These are phyloP conservation scores for Myriosclerotinia scirpicola DNA, from an alignment of 2,329 filamentous ascomycete species.

Conservation along the genomic window DNA sequence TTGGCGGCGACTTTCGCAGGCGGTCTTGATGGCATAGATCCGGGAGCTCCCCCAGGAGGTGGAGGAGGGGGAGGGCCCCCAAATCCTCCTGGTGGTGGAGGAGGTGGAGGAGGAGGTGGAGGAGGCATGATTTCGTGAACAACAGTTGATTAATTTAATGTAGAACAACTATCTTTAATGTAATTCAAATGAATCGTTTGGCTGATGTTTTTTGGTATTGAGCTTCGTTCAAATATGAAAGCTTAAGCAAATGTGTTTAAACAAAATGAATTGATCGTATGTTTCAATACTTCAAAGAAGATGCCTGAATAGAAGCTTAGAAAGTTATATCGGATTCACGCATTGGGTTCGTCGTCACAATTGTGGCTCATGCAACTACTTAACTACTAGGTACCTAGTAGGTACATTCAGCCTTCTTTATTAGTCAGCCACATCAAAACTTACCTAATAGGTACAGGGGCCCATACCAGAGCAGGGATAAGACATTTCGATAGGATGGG, in stretches of 20 bases:
- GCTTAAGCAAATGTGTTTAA: neutral
- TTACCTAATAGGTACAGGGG: neutral
- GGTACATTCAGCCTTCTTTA: conserved; percentile 26
- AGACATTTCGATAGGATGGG: neutral
- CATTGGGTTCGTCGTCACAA: conserved; percentile 26
- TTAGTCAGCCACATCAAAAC: conserved; percentile 2
- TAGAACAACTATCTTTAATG: neutral
- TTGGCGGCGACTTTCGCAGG: conserved; percentile 53
- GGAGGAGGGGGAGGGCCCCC: conserved; percentile 42
- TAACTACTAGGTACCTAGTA: too few species aligned
- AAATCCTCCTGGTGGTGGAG: conserved; percentile 17
- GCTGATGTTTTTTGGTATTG: neutral
- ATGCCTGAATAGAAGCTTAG: conserved; percentile 17
- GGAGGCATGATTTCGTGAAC: conserved; percentile 45
- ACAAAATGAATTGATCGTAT: neutral
- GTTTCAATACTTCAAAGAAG: conserved; percentile 7
- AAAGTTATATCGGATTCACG: conserved; percentile 21
- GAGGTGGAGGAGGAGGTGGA: conserved; percentile 68
- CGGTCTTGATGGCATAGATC: conserved; percentile 55
- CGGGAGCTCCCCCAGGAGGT: conserved; percentile 56
- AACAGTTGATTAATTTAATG: conserved; percentile 1
- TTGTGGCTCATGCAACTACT: conserved; percentile 26
- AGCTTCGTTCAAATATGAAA: neutral
- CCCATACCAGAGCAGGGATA: neutral
- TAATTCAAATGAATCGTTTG: neutral